Conservation (phyloP, 768 basidiomycete species). For the Collybiopsis confluens region DNA sequence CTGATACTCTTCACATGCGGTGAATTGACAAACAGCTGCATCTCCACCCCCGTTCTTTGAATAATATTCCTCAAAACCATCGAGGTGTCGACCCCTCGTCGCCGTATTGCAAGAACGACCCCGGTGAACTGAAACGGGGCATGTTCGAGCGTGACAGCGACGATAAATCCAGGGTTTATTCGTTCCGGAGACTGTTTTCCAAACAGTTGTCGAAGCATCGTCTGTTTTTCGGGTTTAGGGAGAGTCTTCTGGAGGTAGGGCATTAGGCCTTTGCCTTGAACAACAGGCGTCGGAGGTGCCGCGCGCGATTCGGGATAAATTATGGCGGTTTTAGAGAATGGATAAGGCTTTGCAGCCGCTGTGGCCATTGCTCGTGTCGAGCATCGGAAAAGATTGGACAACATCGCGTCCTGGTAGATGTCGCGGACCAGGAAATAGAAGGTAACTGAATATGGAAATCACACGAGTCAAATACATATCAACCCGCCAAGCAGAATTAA, state of each 20-base stretch:
- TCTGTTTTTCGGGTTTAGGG: constrained; percentile 64
- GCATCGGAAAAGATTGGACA: constrained; percentile 31
- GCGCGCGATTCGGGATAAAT: constrained; percentile 42
- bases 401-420: constrained; percentile 21
- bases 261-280: constrained; percentile 76
- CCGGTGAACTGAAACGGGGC: constrained; percentile 85
- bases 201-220: constrained; percentile 67
- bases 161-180: constrained; percentile 79
- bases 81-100: constrained; percentile 83
- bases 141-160: constrained; percentile 73
- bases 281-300: constrained; percentile 32
- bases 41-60: constrained; percentile 88
- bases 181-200: constrained; percentile 63
- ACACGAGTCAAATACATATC: neutral
- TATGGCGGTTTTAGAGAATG: constrained; percentile 70
- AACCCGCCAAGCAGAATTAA: too few species aligned
- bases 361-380: constrained; percentile 40
- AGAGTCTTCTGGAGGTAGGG: constrained; percentile 62
- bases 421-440: too few species aligned
- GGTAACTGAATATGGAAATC: neutral
- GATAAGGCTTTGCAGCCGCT: constrained; percentile 41
- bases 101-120: constrained; percentile 77
- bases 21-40: constrained; percentile 83
- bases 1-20: constrained; percentile 87
- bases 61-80: constrained; percentile 88